These are phyloP conservation scores for Theobroma cacao DNA, from an alignment of 345 rosid genomes.

Conservation along the genomic window DNA sequence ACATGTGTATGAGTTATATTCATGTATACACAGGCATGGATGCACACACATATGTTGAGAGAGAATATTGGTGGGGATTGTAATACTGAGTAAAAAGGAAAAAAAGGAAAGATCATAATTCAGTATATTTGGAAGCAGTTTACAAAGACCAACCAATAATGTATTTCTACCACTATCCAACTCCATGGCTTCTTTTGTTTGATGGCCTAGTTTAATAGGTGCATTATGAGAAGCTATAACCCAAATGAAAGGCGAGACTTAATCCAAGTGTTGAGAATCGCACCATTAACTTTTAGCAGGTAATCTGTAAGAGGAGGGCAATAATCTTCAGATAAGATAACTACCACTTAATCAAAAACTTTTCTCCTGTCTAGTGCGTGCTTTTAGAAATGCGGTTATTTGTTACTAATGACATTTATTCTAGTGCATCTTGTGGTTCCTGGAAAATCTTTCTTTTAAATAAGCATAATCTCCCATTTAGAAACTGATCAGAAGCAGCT, in stretches of 20 bases:
- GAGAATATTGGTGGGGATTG: not conserved
- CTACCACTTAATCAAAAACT: too few species aligned
- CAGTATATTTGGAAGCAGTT: not conserved
- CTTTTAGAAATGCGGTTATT: too few species aligned
- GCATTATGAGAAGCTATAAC: not conserved
- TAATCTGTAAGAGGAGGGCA: not conserved
- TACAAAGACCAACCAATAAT: not conserved
- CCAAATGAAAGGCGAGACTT: not conserved
- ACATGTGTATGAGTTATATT: too few species aligned
- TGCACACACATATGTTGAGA: too few species aligned
- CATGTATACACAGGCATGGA: too few species aligned
- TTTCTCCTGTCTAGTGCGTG: too few species aligned
- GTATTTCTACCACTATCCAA: not conserved
- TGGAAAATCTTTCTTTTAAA: not conserved
- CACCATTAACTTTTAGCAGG: not conserved
- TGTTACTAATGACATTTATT: not conserved
- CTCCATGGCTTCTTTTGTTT: too few species aligned
- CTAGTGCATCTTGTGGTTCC: not conserved
- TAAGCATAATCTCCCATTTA: not conserved
- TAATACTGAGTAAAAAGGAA: not conserved
- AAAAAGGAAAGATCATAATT: not conserved
- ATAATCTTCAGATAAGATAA: not conserved
- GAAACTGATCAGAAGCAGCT: not conserved
- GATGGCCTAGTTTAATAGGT: too few species aligned
- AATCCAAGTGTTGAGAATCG: not conserved